These are phyloP conservation scores for Lasiodiplodia sp. DNA, from an alignment of 2,329 filamentous ascomycete species.

Conservation along the genomic window DNA sequence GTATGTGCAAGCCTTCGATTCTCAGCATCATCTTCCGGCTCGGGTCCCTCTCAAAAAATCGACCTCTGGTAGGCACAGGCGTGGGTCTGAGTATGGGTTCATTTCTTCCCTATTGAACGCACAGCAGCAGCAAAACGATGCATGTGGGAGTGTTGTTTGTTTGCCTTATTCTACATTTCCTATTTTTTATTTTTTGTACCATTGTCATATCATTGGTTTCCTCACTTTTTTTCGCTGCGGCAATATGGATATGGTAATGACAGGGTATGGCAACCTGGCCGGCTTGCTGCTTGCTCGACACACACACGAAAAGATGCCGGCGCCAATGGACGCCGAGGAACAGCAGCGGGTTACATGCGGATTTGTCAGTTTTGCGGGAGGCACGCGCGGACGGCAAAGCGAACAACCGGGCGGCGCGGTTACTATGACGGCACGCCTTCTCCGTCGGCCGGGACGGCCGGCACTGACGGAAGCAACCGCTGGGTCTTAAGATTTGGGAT, in stretches of 20 bases:
- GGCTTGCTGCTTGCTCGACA: not conserved
- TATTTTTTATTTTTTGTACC: conserved; percentile 12
- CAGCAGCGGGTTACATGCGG: conserved; percentile 16
- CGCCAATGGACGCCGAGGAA: not conserved
- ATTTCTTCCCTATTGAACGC: conserved; percentile 6
- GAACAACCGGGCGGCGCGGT: not conserved
- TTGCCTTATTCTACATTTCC: conserved; percentile 19
- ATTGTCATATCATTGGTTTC: conserved; percentile 20
- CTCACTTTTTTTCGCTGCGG: not conserved
- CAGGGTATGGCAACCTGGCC: not conserved
- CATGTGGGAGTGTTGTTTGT: conserved; percentile 16
- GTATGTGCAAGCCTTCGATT: conserved; percentile 9
- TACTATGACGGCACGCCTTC: not conserved
- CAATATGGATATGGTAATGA: conserved; percentile 10
- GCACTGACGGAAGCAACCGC: not conserved
- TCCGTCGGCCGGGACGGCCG: not conserved
- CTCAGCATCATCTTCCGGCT: conserved; percentile 22
- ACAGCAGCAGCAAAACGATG: conserved; percentile 11
- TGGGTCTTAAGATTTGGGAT: not conserved
- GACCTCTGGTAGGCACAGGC: conserved; percentile 13
- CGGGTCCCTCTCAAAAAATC: not conserved
- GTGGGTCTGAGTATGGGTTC: conserved; percentile 2
- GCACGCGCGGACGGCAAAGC: not conserved
- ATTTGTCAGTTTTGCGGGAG: conserved; percentile 19
- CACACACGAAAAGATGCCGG: not conserved